Base-by-base conservation (phyloP, 208 protist genomes). In the Leishmania tropica region DNA sequence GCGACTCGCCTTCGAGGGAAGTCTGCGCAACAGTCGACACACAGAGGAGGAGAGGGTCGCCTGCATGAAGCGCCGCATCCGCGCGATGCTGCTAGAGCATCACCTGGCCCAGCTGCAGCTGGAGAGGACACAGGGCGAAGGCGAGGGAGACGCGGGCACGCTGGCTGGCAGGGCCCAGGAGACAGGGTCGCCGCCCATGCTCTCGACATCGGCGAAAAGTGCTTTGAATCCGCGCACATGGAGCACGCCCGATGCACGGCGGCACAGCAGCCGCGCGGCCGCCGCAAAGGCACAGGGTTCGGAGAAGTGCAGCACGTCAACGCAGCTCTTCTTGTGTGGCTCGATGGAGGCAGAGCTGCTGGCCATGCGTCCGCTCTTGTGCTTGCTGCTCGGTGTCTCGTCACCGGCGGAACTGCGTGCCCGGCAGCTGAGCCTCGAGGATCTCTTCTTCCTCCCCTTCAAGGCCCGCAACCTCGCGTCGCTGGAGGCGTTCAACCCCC, bases 401-500 rank as follows among this genome's bases (percentile, higher is more conserved):
- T 77, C 47, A 0, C 65, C 79, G 65, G 71, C 83, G 71, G 84
- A 88, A 65, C 40, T 85, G 45, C 75, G 74, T 0, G 73, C 76
- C 47, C 89, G 89, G 37, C 85, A 89, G 51, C 78, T 96, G 42
- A 58, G 83, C 31, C 58, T 90, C 0, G 91, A 94, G 77, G 93
- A 96, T 70, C 64, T 96, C 13, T 92, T 73, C 79, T 96, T 95
- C 73, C 77, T 96, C 54, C 89, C 93, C 0, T 73, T 95, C 48
- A 86, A 85, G 56, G 86, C 88, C 75, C 75, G 89, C 1, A 83
- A 90, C 47, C 75, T 96, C 51, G 90, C 89, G 15, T 87, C 90
- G 56, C 48, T 93, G 19, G 93, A 94, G 67, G 88, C 83, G 3
- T 90, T 96, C 75, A 60, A 87, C 31, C 79, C 81, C 37, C 76